Base-by-base conservation (phyloP, 345 rosid species). In the Brassica incana region DNA sequence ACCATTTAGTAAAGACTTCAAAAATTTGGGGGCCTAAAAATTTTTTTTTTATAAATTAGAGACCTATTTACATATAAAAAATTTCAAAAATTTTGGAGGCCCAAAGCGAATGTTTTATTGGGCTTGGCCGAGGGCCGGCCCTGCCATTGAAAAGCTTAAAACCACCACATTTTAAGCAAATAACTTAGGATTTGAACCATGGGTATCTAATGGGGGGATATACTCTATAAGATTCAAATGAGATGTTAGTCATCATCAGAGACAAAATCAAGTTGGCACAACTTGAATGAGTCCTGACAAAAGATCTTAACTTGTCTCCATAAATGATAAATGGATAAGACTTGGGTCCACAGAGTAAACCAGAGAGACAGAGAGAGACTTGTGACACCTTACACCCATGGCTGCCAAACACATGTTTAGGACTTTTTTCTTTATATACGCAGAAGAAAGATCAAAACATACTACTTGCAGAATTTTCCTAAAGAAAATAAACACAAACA, bases 311-410 rank as follows among this genome's bases (percentile, higher is more conserved):
- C 38, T 62, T 35, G 80, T 65, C 58, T 66, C 6, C 79, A 76
- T 76, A 71, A 80, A 76, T 80, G 83, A 30, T 64, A 8, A 76
- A 76, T 81, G 73, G 83, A 81, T 76, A 81, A 65, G 77, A 71
- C 20, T 25, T 14, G 64, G 76, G 27, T 35, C 63, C 65, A 65
- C 25, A 29, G 12, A 71, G 75, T 50, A 65, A 64, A 69, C 59
- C 33, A 63, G 45, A 69, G 65, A 74, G 78, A 50, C 56, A 29
- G 8, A 54, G 58, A 71, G 65, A 52, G 65, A 36, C 58, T 43
- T 67, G 18, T 60, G 77, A 73, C 69, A 73, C 82, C 56, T 67
- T 78, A 69, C 60, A 64, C 45, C 11, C 75, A 74, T 67, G 71
- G 58, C 70, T 69, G 69, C 75, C 8, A 52, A 50, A 62, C 78